Evolutionary conservation across 2,329 filamentous ascomycete genomes (phyloP).

Genomic region (Ceratocystis huliohia): DNA sequence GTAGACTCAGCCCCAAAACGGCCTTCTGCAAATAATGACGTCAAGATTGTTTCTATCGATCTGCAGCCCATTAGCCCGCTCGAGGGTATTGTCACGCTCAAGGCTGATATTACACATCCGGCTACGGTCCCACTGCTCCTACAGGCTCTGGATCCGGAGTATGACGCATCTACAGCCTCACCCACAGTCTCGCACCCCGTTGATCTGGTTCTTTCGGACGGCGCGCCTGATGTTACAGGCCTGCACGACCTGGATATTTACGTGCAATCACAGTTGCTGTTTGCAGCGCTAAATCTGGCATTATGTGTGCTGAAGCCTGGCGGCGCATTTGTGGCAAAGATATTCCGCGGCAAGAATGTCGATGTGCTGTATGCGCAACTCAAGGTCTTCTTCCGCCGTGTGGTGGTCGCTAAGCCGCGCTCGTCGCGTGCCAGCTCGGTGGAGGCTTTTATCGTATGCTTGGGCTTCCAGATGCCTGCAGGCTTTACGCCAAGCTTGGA

Average conservation of each 20-base stretch:
- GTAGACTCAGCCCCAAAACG: neutral
- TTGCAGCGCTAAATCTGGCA: conserved; percentile 84
- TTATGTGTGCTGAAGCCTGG: conserved; percentile 85
- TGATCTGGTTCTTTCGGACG: conserved; percentile 88
- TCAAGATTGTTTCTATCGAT: conserved; percentile 87
- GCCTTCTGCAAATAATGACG: conserved; percentile 21
- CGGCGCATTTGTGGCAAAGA: conserved; percentile 95
- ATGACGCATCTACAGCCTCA: conserved; percentile 34
- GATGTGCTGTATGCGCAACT: conserved; percentile 89
- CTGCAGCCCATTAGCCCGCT: conserved; percentile 91
- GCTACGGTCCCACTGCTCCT: conserved; percentile 85
- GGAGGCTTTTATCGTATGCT: conserved; percentile 91
- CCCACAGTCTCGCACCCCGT: conserved; percentile 59
- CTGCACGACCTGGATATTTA: conserved; percentile 97
- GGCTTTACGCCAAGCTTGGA: conserved; percentile 66
- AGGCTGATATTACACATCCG: conserved; percentile 94
- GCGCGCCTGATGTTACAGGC: conserved; percentile 90
- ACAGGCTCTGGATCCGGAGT: conserved; percentile 65
- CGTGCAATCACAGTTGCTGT: conserved; percentile 88
- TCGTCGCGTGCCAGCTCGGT: conserved; percentile 93
- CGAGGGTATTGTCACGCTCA: conserved; percentile 79
- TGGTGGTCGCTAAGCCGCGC: conserved; percentile 84
- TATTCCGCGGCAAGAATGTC: conserved; percentile 90
- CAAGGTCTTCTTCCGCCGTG: conserved; percentile 73
- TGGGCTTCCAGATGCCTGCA: conserved; percentile 69